These are phyloP conservation scores for Goffeauzyma gilvescens DNA, from an alignment of 768 basidiomycete genomes.

Conservation along the genomic window DNA sequence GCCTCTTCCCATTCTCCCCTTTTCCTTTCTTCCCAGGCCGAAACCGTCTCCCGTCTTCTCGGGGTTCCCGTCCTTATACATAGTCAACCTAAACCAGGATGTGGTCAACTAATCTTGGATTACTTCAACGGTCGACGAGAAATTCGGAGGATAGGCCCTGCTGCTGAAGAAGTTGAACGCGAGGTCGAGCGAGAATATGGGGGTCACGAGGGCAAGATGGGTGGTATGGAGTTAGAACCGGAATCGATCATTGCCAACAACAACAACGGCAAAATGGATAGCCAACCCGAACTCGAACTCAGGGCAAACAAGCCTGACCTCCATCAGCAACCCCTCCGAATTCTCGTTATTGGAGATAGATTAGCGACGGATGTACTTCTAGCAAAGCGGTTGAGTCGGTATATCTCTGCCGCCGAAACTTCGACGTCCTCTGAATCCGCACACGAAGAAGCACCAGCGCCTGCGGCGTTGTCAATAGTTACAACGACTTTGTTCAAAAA, in stretches of 20 bases:
- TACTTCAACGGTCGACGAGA: conserved; percentile 51
- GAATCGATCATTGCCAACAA: too few relatives aligned
- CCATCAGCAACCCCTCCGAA: conserved; percentile 31
- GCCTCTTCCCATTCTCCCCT: too few relatives aligned
- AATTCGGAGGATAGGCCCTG: conserved; percentile 24
- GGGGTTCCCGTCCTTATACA: conserved; percentile 69
- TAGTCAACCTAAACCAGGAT: conserved; percentile 57
- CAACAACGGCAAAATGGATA: too few relatives aligned
- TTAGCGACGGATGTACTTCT: conserved; percentile 80
- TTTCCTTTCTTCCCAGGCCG: too few relatives aligned
- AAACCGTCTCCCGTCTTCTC: conserved; percentile 61
- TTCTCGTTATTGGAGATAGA: conserved; percentile 77
- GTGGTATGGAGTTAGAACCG: too few relatives aligned
- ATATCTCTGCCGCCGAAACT: conserved; percentile 2
- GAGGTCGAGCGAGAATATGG: conserved; percentile 8
- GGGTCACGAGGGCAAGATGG: too few relatives aligned
- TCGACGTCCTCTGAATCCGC: not conserved
- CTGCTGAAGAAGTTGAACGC: conserved; percentile 20
- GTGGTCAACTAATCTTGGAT: conserved; percentile 47
- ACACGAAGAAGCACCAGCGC: conserved; percentile 7
- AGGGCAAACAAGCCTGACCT: too few relatives aligned
- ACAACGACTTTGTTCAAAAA: conserved; percentile 23
- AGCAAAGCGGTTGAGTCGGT: conserved; percentile 42
- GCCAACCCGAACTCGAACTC: too few relatives aligned
- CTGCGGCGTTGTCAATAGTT: conserved; percentile 31